A percentile compares a stretch with the other conserved stretches of the same genome.
Evolutionary conservation across 2,329 filamentous ascomycete genomes (phyloP).

Genomic region (Talaromyces pinophilus): DNA sequence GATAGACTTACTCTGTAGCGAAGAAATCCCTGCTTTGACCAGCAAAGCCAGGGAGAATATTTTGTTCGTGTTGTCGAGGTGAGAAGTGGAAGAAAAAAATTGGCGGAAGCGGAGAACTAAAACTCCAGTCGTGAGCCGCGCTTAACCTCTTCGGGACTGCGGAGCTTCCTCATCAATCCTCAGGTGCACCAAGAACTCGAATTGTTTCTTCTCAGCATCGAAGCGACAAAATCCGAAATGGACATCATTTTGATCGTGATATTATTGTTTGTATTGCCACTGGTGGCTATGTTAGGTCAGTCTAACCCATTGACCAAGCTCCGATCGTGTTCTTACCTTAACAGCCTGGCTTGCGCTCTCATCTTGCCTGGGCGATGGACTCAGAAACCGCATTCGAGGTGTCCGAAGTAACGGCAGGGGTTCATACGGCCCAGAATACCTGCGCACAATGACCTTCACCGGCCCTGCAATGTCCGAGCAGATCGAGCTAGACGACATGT

Average conservation of each 20-base stretch:
- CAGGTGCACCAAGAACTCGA: background rate
- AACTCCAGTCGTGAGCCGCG: background rate
- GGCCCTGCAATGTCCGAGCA: constrained; percentile 60
- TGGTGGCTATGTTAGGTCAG: constrained; percentile 41
- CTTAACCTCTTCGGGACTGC: background rate
- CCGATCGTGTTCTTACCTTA: constrained; percentile 28
- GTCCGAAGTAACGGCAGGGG: constrained; percentile 47
- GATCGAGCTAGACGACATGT: constrained; percentile 64
- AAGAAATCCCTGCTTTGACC: constrained; percentile 18
- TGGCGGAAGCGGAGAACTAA: constrained; percentile 17
- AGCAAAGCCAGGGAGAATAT: constrained; percentile 23
- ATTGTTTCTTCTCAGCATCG: background rate
- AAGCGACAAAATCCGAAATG: constrained; percentile 28
- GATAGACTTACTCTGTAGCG: constrained; percentile 2
- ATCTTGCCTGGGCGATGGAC: constrained; percentile 56
- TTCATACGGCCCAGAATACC: constrained; percentile 58
- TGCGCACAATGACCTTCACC: constrained; percentile 57
- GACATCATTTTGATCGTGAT: constrained; percentile 38
- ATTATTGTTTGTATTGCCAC: constrained; percentile 41
- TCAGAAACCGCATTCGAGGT: constrained; percentile 52
- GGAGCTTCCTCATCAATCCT: background rate
- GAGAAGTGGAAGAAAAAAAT: constrained; percentile 15
- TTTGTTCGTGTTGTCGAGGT: constrained; percentile 5
- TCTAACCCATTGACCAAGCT: background rate
- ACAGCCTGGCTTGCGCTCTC: constrained; percentile 56